These are phyloP conservation scores for Diospyros lotus DNA, from an alignment of 148 eudicot species.

Conservation along the genomic window DNA sequence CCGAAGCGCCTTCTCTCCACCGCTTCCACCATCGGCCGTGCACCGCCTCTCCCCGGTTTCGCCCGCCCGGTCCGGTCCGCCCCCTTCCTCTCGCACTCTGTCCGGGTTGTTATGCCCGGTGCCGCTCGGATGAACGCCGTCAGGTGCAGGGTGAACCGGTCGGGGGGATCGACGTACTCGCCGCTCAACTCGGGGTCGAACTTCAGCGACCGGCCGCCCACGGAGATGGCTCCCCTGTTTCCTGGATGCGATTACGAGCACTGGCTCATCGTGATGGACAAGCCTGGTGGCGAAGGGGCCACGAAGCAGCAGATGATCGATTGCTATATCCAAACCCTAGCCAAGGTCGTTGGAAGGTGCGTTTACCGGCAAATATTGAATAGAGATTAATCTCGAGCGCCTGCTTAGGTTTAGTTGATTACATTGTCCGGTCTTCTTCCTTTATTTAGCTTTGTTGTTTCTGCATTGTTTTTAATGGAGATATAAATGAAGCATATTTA, in stretches of 20 bases:
- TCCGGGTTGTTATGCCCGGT: slow-evolving; percentile 19
- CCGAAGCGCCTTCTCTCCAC: slow-evolving; percentile 39
- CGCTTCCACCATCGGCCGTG: slow-evolving; percentile 25
- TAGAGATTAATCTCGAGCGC: too few relatives aligned
- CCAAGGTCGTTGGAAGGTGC: slow-evolving; percentile 67
- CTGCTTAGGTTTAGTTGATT: too few relatives aligned
- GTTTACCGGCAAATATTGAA: background rate
- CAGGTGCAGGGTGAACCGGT: slow-evolving; percentile 54
- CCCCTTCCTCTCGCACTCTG: slow-evolving; percentile 27
- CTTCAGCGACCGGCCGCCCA: slow-evolving; percentile 66
- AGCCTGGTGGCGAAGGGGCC: slow-evolving; percentile 67
- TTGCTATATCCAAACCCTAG: slow-evolving; percentile 56
- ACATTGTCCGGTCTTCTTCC: too few relatives aligned
- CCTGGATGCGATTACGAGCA: slow-evolving; percentile 82
- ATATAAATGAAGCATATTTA: too few relatives aligned
- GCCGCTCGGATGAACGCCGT: slow-evolving; percentile 26
- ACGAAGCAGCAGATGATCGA: slow-evolving; percentile 62
- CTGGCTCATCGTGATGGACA: slow-evolving; percentile 81
- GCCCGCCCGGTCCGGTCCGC: slow-evolving; percentile 22
- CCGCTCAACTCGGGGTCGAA: slow-evolving; percentile 58
- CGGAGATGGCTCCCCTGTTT: slow-evolving; percentile 76
- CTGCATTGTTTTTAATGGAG: too few relatives aligned
- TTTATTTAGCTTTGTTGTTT: too few relatives aligned
- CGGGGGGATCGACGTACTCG: slow-evolving; percentile 50
- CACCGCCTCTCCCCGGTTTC: slow-evolving; percentile 26